Conservation (phyloP, 441 rosid species). For the Cnidoscolus chayamansa region DNA sequence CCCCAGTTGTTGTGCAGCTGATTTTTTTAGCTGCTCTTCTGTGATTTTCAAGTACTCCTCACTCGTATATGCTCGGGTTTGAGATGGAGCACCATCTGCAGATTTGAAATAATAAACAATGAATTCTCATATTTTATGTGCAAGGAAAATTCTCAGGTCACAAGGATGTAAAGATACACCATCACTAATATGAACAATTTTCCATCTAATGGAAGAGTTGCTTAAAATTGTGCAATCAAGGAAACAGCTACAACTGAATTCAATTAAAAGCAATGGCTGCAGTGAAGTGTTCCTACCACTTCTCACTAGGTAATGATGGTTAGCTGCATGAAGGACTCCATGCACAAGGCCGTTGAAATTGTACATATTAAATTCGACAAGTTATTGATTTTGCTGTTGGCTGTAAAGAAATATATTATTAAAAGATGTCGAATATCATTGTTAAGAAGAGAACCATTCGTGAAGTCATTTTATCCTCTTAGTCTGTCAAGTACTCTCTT, state of each 20-base stretch:
- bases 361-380: background rate
- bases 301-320: background rate
- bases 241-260: background rate
- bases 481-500: constrained; percentile 53
- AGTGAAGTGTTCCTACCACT: background rate
- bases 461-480: constrained; percentile 37
- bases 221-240: background rate
- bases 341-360: background rate
- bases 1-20: constrained; percentile 33
- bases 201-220: background rate
- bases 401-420: background rate
- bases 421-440: background rate
- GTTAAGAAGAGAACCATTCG: background rate
- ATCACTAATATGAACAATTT: background rate
- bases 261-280: background rate
- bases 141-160: background rate
- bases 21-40: constrained; percentile 72
- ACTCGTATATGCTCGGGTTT: constrained; percentile 53
- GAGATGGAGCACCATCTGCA: constrained; percentile 54
- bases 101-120: constrained; percentile 5
- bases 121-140: background rate
- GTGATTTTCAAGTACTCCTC: constrained; percentile 75
- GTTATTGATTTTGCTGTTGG: background rate
- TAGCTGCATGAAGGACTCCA: background rate
- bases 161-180: background rate